A percentile compares a stretch with the other conserved stretches of the same genome.
Conservation (phyloP, 257 asterid genomes). For the Solanum chiquidenum region DNA sequence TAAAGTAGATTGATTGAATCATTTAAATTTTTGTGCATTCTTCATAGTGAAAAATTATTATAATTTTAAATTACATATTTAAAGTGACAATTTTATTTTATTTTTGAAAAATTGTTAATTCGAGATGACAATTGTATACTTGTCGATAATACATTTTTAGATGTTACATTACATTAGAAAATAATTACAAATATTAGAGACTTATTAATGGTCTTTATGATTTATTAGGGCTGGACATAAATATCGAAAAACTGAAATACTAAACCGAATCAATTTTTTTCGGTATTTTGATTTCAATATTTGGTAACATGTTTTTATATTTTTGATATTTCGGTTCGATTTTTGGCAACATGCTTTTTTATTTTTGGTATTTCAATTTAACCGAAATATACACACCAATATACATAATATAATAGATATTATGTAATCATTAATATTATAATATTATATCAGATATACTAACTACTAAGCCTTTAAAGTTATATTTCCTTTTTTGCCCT, state of each 20-base stretch:
- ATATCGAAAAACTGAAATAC: too few relatives aligned
- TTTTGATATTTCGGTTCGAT: not conserved
- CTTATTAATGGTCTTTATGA: not conserved
- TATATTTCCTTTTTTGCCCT: not conserved
- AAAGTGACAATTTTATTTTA: not conserved
- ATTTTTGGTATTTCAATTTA: not conserved
- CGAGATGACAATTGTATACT: not conserved
- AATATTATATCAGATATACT: too few relatives aligned
- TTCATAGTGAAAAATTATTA: too few relatives aligned
- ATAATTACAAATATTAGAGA: not conserved
- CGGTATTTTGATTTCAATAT: too few relatives aligned
- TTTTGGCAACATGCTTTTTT: not conserved
- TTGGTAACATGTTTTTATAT: not conserved
- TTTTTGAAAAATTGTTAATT: not conserved
- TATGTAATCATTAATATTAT: too few relatives aligned
- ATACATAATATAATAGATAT: not conserved
- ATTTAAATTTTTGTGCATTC: not conserved
- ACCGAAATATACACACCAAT: not conserved
- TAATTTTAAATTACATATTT: too few relatives aligned
- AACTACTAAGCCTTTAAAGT: not conserved
- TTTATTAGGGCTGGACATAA: not conserved
- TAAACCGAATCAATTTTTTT: too few relatives aligned
- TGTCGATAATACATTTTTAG: not conserved
- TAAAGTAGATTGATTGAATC: not conserved
- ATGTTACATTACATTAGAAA: too few relatives aligned